Conservation (phyloP, 768 basidiomycete genomes). For the Leccinum incarnatum region DNA sequence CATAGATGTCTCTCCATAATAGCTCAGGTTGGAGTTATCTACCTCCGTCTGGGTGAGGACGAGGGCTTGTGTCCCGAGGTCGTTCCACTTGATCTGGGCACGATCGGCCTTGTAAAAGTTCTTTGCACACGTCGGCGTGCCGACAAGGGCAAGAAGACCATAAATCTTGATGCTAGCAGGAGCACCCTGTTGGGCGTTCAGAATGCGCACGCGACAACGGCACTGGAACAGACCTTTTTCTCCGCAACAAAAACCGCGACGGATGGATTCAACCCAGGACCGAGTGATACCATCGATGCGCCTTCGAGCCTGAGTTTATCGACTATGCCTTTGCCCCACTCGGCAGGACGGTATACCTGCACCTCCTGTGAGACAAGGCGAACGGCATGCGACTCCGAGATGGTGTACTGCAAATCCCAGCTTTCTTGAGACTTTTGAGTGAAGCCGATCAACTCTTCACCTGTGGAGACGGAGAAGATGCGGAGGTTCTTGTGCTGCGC, state of each 20-base stretch:
- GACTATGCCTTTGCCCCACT: slow-evolving; percentile 75
- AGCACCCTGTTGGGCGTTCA: slow-evolving; percentile 53
- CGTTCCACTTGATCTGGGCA: slow-evolving; percentile 94
- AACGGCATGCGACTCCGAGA: slow-evolving; percentile 83
- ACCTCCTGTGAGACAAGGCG: slow-evolving; percentile 78
- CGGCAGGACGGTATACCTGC: slow-evolving; percentile 78
- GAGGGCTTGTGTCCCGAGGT: slow-evolving; percentile 86
- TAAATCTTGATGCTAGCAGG: slow-evolving; percentile 88
- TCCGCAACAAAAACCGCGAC: slow-evolving; percentile 93
- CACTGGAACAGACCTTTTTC: slow-evolving; percentile 64
- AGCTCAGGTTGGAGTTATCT: slow-evolving; percentile 94
- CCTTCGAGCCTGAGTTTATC: slow-evolving; percentile 85
- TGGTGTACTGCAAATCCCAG: slow-evolving; percentile 91
- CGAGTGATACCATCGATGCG: slow-evolving; percentile 70
- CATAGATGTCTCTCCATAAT: slow-evolving; percentile 96
- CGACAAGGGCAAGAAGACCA: slow-evolving; percentile 58
- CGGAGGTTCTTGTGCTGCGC: slow-evolving; percentile 91
- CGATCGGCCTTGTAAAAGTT: slow-evolving; percentile 96
- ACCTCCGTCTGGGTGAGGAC: slow-evolving; percentile 95
- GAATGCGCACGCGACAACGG: background rate
- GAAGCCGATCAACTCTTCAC: slow-evolving; percentile 84
- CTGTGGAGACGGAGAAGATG: slow-evolving; percentile 82
- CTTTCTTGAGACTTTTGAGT: slow-evolving; percentile 88
- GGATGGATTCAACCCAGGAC: slow-evolving; percentile 82
- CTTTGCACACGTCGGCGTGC: slow-evolving; percentile 79